Evolutionary conservation across 169 alveolate species (phyloP), one percentile per base, ranked within the genome.

Genomic region (Eimeria brunetti): DNA sequence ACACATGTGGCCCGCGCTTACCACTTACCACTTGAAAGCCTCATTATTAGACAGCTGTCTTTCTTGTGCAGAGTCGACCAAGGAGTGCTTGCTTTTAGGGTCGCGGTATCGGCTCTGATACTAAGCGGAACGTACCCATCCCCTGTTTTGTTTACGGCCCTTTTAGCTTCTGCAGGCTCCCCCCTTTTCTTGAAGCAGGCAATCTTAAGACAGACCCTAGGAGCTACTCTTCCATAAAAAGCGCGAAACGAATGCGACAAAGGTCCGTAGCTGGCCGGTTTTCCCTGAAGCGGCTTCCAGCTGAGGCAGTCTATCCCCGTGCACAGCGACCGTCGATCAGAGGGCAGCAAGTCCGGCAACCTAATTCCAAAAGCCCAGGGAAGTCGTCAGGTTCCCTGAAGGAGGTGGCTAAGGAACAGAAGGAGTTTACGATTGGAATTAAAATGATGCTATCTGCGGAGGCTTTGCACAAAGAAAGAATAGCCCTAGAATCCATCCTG

Each of bases 401-500:
- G 3, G 83, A 20, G 18, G 4, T 16, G 16, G 14, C 51, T 3
- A 73, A 73, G 33, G 76, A 83, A 12, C 56, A 53, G 36, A 83
- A 83, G 53, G 90, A 53, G 27, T 4, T 83, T 33, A 62, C 14
- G 24, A 14, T 86, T 7, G 92, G 81, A n/a, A 58, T 86, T 86
- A 49, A n/a, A 18, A 41, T 86, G 58, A 58, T 86, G 51, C 38
- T 86, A 9, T 86, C 92, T 51, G 92, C 92, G 46, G 92, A 86
- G n/a, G 92, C 92, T 24, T 36, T 86, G 18, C 92, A 86, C n/a
- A 86, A 86, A 64, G 83, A 58, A 62, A 36, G 92, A 62, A 62
- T 62, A 38, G 92, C 92, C 51, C 64, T 86, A 24, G 92, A 86
- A 27, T 86, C 92, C 27, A 36, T 62, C 81, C 33, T 86, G 44